Base-by-base conservation (phyloP, 139 green algal species). In the Chlorella sp. region DNA sequence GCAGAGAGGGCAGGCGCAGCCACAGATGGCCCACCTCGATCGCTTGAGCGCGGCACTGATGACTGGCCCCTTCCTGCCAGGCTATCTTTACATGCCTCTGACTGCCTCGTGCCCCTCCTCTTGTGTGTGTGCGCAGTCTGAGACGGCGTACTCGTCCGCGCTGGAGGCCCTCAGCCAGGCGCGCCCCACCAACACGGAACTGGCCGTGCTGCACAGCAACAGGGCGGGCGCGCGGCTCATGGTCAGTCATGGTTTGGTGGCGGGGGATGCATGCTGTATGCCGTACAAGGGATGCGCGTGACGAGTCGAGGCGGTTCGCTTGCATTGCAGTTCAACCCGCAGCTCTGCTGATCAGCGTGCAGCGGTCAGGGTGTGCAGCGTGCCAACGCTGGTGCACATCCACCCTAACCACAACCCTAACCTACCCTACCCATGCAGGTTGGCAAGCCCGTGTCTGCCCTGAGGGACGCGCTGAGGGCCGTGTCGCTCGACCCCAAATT, bases 201-300 rank as follows among this genome's bases (percentile, higher is more conserved):
- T 34, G 1, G 80, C 80, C 0, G 80, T 85, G 69, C 75, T 85
- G 36, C 71, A 80, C 75, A 82, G 75, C 73, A 85, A 85, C 65
- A 60, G 80, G 36, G 69, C 75, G 69, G 75, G 75, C 27, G 69
- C 49, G 29, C 34, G 80, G 24, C 75, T 85, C 1, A 85, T 85
- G 80, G 72, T 78, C 1, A 34, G 51, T n/a, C n/a, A n/a, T n/a
- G n/a, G n/a, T n/a, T n/a, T n/a, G n/a, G n/a, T n/a, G n/a, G n/a
- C n/a, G n/a, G n/a, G n/a, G n/a, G n/a, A n/a, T n/a, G n/a, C n/a
- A n/a, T n/a, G n/a, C n/a, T n/a, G n/a, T n/a, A n/a, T n/a, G n/a
- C n/a, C n/a, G n/a, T n/a, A n/a, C n/a, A n/a, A n/a, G n/a, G n/a
- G n/a, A n/a, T n/a, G n/a, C n/a, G n/a, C n/a, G n/a, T n/a, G n/a